Conservation (phyloP, 305 asterid species). For the Euphrasia arctica region DNA sequence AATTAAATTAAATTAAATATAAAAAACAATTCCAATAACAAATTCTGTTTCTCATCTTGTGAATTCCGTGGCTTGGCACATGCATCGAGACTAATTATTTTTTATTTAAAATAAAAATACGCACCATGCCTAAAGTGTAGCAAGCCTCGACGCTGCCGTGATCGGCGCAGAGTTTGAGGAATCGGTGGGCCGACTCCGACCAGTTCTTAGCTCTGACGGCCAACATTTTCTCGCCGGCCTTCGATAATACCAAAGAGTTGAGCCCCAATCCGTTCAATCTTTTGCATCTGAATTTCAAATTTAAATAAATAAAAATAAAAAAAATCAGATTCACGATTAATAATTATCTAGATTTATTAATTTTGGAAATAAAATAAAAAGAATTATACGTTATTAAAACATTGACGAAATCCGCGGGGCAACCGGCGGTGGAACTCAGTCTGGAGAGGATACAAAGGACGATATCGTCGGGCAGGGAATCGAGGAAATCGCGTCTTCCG, state of each 20-base stretch:
- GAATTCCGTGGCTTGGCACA: not conserved
- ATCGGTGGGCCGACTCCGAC: conserved; percentile 57
- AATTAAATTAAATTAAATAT: not conserved
- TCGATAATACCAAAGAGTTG: conserved; percentile 47
- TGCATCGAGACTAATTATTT: not conserved
- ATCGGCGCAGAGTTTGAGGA: conserved; percentile 63
- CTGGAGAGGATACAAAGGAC: conserved; percentile 59
- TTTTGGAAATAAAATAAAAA: not conserved
- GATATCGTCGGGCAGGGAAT: conserved; percentile 74
- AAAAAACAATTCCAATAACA: not conserved
- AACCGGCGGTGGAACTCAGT: conserved; percentile 63
- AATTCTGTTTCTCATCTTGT: not conserved
- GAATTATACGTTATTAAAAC: conserved; percentile 64
- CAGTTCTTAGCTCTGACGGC: conserved; percentile 51
- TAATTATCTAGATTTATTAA: too few relatives aligned
- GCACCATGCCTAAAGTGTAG: conserved; percentile 62
- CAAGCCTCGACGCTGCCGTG: conserved; percentile 62
- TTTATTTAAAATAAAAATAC: conserved; percentile 6
- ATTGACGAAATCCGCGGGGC: conserved; percentile 72
- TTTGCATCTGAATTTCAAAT: conserved; percentile 41
- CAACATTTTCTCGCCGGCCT: conserved; percentile 44
- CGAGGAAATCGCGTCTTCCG: conserved; percentile 47
- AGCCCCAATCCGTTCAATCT: conserved; percentile 52
- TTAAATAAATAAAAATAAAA: too few relatives aligned
- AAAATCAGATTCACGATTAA: too few relatives aligned